Evolutionary conservation across 148 eudicot genomes (phyloP), one percentile per base, ranked within the genome.

Genomic region (Rhododendron simsii): DNA sequence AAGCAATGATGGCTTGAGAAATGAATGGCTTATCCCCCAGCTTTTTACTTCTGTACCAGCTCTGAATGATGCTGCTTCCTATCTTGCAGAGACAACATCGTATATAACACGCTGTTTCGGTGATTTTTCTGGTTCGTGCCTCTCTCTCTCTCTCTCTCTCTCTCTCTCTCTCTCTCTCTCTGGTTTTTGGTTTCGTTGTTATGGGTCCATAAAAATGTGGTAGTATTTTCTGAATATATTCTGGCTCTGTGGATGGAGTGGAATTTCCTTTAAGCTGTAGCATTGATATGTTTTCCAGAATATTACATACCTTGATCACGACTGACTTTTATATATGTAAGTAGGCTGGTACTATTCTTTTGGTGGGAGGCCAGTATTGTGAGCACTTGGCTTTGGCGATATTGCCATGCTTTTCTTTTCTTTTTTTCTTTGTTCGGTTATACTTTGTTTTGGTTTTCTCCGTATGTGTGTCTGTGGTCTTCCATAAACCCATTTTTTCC

Each of bases 41-140:
- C 85, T 94, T 23, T 92, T 95, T 89, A 85, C 93, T 83, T 91
- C 98, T 30, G 91, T 94, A 84, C 99, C 98, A 23, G 87, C 93
- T 90, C 92, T 96, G 71, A 90, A 88, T 73, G 98, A 88, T 57
- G 98, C 96, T 84, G 96, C 96, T 86, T 91, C 96, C n/a, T 94
- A 92, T 94, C 86, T 95, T 21, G 91, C 92, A 15, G 97, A 94
- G 89, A 93, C 96, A 61, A 95, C 97, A 39, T 91, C 96, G 53
- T 92, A 83, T 63, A 53, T 95, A 86, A 92, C 96, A 71, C 88
- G 95, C 76, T 94, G 99, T 87, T 93, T 93, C 81, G 85, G 92
- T 75, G 92, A 87, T 87, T 87, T 85, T 87, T 87, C 97, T 45
- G 90, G 98, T 94, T 78, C 85, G 90, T 67, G 84, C 21, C 79